Evolutionary conservation across 768 basidiomycete species (phyloP), one percentile per base, ranked within the genome.

Genomic region (Suillus subalutaceus): DNA sequence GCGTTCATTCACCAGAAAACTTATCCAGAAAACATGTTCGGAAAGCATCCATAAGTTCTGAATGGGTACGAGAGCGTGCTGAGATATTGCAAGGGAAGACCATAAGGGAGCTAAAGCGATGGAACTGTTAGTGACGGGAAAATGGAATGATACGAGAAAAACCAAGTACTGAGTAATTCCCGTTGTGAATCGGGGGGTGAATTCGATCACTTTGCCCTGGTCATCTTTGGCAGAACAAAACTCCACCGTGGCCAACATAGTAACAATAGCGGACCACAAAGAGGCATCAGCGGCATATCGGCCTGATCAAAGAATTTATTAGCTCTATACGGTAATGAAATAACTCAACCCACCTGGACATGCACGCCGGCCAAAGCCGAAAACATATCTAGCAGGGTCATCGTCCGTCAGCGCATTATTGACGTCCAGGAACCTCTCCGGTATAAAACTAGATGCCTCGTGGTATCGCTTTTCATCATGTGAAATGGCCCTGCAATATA

Each of bases 161-260:
- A n/a, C 1, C 6, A 52, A 63, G 63, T 30, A 58, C 32, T 13
- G 15, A 6, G 5, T 38, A 41, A 26, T 9, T 56, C 65, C 65
- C 7, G 2, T 4, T 5, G 30, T 55, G 23, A 63, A 55, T 30
- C 56, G 8, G 16, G 65, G 65, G 10, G 38, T 53, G 9, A 66
- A 50, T 12, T 66, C 41, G 20, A 66, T 66, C 41, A 44, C 41
- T 18, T 63, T 43, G 38, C 65, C 65, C n/a, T 63, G 50, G 8
- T 64, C 63, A 44, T 64, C 65, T 35, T 52, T 26, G 4, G 65
- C 63, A 9, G 35, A 37, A 26, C 32, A 53, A 13, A 66, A n/a
- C 4, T 38, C 38, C 50, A 66, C 23, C 6, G 62, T 63, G 8
- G 65, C 64, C 23, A 66, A 30, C 46, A 66, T 37, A 26, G 65